Percentiles rank a stretch among this genome's conserved stretches.
phyloP scores from a whole-genome alignment of 306 rosid genomes.

The Vigna radiata region DNA sequence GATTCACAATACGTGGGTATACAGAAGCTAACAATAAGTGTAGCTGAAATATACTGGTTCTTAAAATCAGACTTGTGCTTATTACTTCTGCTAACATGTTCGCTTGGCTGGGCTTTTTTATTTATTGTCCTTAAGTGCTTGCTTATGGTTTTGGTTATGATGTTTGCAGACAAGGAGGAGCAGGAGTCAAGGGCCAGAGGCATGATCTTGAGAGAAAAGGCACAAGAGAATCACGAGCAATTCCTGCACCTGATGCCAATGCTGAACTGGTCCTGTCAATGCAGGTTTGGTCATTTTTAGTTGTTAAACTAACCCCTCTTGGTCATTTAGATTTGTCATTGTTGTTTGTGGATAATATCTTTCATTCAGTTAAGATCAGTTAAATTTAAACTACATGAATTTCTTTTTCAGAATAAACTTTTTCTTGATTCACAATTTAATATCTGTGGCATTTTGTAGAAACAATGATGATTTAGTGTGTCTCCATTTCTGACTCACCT shows the following conservation, averaged over 20 bases:
- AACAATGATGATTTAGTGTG: not conserved
- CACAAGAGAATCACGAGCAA: slow-evolving; percentile 80
- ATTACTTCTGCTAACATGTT: slow-evolving; percentile 1
- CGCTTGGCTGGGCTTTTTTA: not conserved
- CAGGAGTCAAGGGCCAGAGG: slow-evolving; percentile 82
- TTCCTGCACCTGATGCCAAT: slow-evolving; percentile 99
- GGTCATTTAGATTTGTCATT: not conserved
- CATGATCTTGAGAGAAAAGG: slow-evolving; percentile 82
- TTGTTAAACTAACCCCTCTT: slow-evolving; percentile 9
- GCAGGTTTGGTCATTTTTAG: slow-evolving; percentile 70
- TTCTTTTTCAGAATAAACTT: not conserved
- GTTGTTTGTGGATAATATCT: not conserved
- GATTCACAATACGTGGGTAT: slow-evolving; percentile 4
- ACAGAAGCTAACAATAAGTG: slow-evolving; percentile 3
- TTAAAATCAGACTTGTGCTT: slow-evolving; percentile 28
- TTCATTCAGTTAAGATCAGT: slow-evolving; percentile 1
- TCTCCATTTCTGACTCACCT: not conserved
- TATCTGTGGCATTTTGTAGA: slow-evolving; percentile 8
- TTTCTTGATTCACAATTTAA: slow-evolving; percentile 8
- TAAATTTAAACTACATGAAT: slow-evolving; percentile 19
- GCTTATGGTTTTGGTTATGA: slow-evolving; percentile 39
- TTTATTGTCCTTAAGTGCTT: not conserved
- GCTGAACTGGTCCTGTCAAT: slow-evolving; percentile 91
- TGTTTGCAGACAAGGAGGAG: slow-evolving; percentile 82
- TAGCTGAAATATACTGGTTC: not conserved